phyloP scores from a whole-genome alignment of 768 basidiomycete genomes.

The Collybiopsis confluens region DNA sequence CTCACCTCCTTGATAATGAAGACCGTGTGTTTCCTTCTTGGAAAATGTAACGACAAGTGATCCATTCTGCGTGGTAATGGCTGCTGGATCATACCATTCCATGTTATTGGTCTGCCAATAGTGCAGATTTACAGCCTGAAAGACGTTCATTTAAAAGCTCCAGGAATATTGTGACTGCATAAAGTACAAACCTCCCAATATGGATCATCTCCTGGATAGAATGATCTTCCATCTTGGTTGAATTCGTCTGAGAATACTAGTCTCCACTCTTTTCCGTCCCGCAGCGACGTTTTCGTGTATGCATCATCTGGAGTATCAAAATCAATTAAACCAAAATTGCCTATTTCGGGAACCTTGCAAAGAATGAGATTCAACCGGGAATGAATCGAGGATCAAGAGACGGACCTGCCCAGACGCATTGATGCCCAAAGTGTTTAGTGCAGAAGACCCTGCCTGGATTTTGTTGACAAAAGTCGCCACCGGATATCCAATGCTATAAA shows the following conservation, averaged over 20 bases:
- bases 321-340: slow-evolving; percentile 57
- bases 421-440: slow-evolving; percentile 47
- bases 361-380: slow-evolving; percentile 15
- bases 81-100: slow-evolving; percentile 87
- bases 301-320: slow-evolving; percentile 54
- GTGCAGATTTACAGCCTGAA: too few relatives aligned
- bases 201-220: slow-evolving; percentile 82
- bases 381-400: slow-evolving; percentile 12
- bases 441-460: slow-evolving; percentile 21
- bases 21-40: slow-evolving; percentile 55
- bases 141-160: slow-evolving; percentile 15
- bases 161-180: neutral
- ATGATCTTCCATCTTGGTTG: slow-evolving; percentile 67
- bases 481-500: slow-evolving; percentile 44
- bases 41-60: slow-evolving; percentile 66
- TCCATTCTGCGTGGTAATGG: slow-evolving; percentile 66
- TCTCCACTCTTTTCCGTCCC: slow-evolving; percentile 49
- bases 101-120: slow-evolving; percentile 55
- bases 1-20: slow-evolving; percentile 67
- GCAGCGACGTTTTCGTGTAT: slow-evolving; percentile 48
- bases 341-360: slow-evolving; percentile 58
- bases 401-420: slow-evolving; percentile 64
- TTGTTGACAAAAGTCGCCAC: slow-evolving; percentile 27
- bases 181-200: slow-evolving; percentile 67
- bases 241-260: slow-evolving; percentile 84